phyloP scores from a whole-genome alignment of 2,329 filamentous ascomycete genomes.

The Fusarium compactum region DNA sequence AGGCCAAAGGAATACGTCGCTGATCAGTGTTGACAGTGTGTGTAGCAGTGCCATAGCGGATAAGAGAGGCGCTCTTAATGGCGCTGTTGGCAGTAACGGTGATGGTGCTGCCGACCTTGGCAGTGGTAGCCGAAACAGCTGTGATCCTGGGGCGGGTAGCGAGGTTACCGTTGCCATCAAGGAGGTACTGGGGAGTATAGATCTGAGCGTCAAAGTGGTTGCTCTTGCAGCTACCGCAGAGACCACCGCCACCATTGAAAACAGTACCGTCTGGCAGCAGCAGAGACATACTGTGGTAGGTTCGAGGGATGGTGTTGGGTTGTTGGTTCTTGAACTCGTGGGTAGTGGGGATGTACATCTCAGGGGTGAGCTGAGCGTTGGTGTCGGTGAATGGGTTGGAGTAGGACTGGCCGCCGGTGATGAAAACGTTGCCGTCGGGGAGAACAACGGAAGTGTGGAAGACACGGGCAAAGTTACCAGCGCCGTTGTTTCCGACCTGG shows the following conservation, averaged over 20 bases:
- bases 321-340: conserved; percentile 29
- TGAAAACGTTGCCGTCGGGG: conserved; percentile 62
- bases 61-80: conserved; percentile 30
- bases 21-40: conserved; percentile 42
- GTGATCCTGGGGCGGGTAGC: conserved; percentile 33
- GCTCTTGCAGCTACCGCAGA: conserved; percentile 29
- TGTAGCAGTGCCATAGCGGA: conserved; percentile 39
- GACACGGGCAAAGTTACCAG: conserved; percentile 49
- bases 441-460: conserved; percentile 63
- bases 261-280: conserved; percentile 37
- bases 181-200: conserved; percentile 36
- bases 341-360: conserved; percentile 25
- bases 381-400: conserved; percentile 32
- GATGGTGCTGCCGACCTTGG: conserved; percentile 32
- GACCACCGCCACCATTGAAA: conserved; percentile 29
- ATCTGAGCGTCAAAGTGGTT: conserved; percentile 44
- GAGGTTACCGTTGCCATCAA: conserved; percentile 23
- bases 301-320: conserved; percentile 26
- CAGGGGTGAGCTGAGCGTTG: conserved; percentile 24
- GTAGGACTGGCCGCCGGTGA: conserved; percentile 56
- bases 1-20: conserved; percentile 31
- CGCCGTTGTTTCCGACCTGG: conserved; percentile 19
- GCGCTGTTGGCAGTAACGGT: conserved; percentile 20
- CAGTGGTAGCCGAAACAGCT: conserved; percentile 17
- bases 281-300: conserved; percentile 35